A percentile compares a stretch with the other conserved stretches of the same genome.
phyloP scores from a whole-genome alignment of 108 stramenopile species.

The Fragilariopsis cylindrus region DNA sequence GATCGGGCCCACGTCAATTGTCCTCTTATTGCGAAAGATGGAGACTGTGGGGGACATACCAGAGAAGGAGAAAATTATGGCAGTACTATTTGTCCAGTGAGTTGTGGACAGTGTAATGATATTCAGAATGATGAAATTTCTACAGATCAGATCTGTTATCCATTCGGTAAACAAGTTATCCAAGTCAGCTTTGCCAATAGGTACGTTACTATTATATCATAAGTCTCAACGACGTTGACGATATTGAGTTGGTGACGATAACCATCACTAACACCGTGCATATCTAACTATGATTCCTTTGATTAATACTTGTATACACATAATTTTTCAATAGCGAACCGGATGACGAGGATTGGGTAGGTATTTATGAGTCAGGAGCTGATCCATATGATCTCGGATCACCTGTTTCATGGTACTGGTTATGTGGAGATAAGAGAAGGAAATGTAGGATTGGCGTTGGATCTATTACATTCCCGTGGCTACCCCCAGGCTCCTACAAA shows the following conservation, averaged over 20 bases:
- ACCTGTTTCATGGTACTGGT: slow-evolving; percentile 18
- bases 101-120: slow-evolving; percentile 1
- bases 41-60: slow-evolving; percentile 2
- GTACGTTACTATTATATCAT: background rate
- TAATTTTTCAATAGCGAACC: background rate
- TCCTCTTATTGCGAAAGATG: background rate
- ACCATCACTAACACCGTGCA: no score
- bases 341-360: slow-evolving; percentile 10
- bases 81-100: background rate
- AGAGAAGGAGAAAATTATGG: background rate
- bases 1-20: slow-evolving; percentile 4
- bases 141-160: slow-evolving; percentile 14
- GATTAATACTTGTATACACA: no score
- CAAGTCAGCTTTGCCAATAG: slow-evolving; percentile 1
- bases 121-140: background rate
- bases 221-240: no score
- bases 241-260: no score
- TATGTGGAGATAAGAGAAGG: slow-evolving; percentile 6
- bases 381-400: slow-evolving; percentile 9
- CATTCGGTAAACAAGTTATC: slow-evolving; percentile 13
- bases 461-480: slow-evolving; percentile 9
- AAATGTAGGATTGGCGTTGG: slow-evolving; percentile 2
- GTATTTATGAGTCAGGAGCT: slow-evolving; percentile 1
- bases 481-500: slow-evolving; percentile 7
- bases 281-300: no score